phyloP scores from a whole-genome alignment of 768 basidiomycete genomes.

The Lactarius deliciosus region DNA sequence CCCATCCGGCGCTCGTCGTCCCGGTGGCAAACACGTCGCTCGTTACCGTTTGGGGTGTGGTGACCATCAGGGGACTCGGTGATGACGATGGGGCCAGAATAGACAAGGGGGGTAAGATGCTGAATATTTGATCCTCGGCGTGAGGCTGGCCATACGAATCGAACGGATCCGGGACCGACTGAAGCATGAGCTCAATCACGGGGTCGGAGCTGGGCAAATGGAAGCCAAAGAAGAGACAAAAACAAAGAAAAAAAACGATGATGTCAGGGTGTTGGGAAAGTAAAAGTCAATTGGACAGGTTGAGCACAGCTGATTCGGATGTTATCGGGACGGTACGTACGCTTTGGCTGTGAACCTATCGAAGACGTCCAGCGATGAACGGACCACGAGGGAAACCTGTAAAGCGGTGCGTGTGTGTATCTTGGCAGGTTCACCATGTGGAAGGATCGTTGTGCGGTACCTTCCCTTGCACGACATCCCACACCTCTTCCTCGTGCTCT shows the following conservation, averaged over 20 bases:
- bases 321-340: conserved; percentile 45
- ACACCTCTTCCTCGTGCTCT: conserved; percentile 94
- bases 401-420: not conserved
- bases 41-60: conserved; percentile 34
- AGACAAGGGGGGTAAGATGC: conserved; percentile 83
- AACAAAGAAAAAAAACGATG: not conserved
- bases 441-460: conserved; percentile 38
- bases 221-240: not conserved
- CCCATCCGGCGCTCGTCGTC: conserved; percentile 29
- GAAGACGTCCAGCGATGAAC: conserved; percentile 90
- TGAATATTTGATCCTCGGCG: conserved; percentile 89
- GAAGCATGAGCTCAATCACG: conserved; percentile 86
- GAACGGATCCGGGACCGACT: conserved; percentile 89
- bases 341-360: conserved; percentile 84
- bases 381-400: conserved; percentile 77
- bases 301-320: not conserved
- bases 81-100: conserved; percentile 62
- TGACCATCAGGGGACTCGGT: conserved; percentile 55
- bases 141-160: conserved; percentile 88
- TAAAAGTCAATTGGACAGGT: conserved; percentile 2
- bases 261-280: not conserved
- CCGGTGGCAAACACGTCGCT: conserved; percentile 24
- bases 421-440: not conserved
- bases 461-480: conserved; percentile 88
- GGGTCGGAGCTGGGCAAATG: conserved; percentile 67